A percentile compares a stretch with the other conserved stretches of the same genome.
These are phyloP conservation scores for Alternaria sp. DNA, from an alignment of 2,329 filamentous ascomycete genomes.

Conservation along the genomic window DNA sequence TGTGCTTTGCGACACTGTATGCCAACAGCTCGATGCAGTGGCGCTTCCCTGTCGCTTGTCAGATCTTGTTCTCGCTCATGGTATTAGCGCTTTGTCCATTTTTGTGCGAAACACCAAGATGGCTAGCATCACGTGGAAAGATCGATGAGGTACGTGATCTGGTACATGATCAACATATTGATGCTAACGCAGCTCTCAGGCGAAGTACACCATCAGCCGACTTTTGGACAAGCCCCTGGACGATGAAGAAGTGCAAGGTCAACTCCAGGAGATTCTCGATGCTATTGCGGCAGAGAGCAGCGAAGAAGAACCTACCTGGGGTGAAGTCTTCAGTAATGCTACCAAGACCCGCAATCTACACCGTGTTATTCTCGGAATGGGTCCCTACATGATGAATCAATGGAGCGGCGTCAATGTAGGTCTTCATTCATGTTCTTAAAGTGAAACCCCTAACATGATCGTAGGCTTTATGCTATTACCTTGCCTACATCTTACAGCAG, in stretches of 20 bases:
- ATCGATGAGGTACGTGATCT: slow-evolving; percentile 32
- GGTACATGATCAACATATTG: background rate
- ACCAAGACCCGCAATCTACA: slow-evolving; percentile 50
- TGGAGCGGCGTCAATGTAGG: slow-evolving; percentile 33
- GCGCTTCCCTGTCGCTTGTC: slow-evolving; percentile 62
- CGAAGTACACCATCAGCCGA: slow-evolving; percentile 36
- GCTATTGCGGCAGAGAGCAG: slow-evolving; percentile 42
- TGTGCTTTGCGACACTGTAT: slow-evolving; percentile 26
- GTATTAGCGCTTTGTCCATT: slow-evolving; percentile 59
- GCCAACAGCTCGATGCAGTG: slow-evolving; percentile 29
- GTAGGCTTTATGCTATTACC: slow-evolving; percentile 49
- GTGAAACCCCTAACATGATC: too few relatives aligned
- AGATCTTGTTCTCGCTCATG: slow-evolving; percentile 65
- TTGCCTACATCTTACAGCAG: slow-evolving; percentile 50
- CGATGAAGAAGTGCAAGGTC: slow-evolving; percentile 45
- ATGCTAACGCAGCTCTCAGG: slow-evolving; percentile 11
- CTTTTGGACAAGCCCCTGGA: slow-evolving; percentile 46
- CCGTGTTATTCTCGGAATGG: slow-evolving; percentile 51
- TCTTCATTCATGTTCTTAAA: too few relatives aligned
- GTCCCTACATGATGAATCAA: slow-evolving; percentile 55
- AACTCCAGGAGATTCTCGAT: slow-evolving; percentile 51
- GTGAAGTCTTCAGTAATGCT: slow-evolving; percentile 49
- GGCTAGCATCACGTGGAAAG: slow-evolving; percentile 40
- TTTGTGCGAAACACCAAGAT: slow-evolving; percentile 54
- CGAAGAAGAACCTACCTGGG: slow-evolving; percentile 47